Conservation (phyloP, 176 grass and related monocot genomes). For the Chrysopogon serrulatus region DNA sequence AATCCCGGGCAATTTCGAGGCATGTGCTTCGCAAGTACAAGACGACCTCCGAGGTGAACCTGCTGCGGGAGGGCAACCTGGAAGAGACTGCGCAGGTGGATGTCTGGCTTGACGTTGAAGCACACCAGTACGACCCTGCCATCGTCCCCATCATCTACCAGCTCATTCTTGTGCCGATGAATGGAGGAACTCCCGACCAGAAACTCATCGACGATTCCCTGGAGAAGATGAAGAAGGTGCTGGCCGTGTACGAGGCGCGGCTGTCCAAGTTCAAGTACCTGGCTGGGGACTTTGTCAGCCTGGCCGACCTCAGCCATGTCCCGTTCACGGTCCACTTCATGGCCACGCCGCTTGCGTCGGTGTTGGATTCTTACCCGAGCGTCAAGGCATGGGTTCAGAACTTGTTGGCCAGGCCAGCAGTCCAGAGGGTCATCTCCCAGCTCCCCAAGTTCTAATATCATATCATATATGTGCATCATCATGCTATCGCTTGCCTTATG, state of each 20-base stretch:
- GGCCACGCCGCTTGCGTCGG: background rate
- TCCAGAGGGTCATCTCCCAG: background rate
- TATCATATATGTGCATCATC: too few species aligned
- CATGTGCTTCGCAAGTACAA: conserved; percentile 15
- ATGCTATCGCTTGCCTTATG: too few species aligned
- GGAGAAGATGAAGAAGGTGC: conserved; percentile 4
- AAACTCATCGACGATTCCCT: background rate
- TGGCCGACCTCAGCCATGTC: conserved; percentile 22
- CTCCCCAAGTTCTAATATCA: background rate
- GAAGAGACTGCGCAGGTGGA: conserved; percentile 9
- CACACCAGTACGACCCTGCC: background rate
- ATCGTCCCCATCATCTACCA: background rate
- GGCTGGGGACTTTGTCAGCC: conserved; percentile 23
- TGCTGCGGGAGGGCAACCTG: background rate
- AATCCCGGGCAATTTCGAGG: background rate
- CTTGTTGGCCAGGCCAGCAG: background rate
- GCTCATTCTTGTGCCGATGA: background rate
- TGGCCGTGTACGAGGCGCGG: background rate
- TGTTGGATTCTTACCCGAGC: background rate
- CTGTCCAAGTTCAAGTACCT: background rate
- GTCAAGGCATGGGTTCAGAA: background rate
- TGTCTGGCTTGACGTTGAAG: conserved; percentile 17
- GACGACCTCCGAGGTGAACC: background rate
- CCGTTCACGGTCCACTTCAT: conserved; percentile 5
- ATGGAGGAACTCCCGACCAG: background rate